These are phyloP conservation scores for Entomophthora muscae DNA, from an alignment of 371 early-diverging fungal species.

Conservation along the genomic window DNA sequence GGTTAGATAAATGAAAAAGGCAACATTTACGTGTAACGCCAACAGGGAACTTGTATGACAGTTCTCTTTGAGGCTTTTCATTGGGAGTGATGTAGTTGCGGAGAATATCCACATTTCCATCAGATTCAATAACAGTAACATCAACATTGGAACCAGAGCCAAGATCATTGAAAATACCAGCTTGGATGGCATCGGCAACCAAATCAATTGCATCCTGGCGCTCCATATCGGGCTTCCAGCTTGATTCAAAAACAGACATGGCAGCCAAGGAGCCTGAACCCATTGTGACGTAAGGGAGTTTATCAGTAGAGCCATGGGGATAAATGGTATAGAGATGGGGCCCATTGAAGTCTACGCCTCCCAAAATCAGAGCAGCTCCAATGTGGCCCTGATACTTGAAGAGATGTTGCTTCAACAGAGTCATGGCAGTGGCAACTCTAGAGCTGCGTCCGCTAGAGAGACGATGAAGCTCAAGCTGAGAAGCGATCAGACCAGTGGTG, in stretches of 20 bases:
- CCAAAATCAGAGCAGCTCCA: conserved; percentile 94
- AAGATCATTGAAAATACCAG: conserved; percentile 98
- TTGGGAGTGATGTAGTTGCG: conserved; percentile 79
- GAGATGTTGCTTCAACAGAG: conserved; percentile 89
- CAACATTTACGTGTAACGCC: conserved; percentile 13
- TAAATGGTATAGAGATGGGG: conserved; percentile 87
- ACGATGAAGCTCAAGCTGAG: conserved; percentile 84
- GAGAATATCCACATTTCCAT: conserved; percentile 34
- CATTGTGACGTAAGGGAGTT: conserved; percentile 92
- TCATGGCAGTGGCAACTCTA: conserved; percentile 87
- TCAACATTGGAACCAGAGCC: conserved; percentile 99
- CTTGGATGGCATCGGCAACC: conserved; percentile 89
- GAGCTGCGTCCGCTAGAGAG: conserved; percentile 79
- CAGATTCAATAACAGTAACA: conserved; percentile 78
- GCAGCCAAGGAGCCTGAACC: conserved; percentile 97
- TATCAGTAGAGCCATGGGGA: conserved; percentile 96
- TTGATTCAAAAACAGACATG: conserved; percentile 89
- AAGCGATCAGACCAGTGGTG: conserved; percentile 84
- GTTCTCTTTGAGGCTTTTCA: conserved; percentile 70
- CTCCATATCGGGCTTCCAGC: conserved; percentile 70
- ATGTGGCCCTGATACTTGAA: conserved; percentile 96
- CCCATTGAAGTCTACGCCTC: conserved; percentile 89
- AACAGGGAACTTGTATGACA: conserved; percentile 32
- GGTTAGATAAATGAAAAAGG: neutral
- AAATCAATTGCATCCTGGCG: conserved; percentile 86